phyloP scores from a whole-genome alignment of 306 rosid genomes.

The Cercis canadensis region DNA sequence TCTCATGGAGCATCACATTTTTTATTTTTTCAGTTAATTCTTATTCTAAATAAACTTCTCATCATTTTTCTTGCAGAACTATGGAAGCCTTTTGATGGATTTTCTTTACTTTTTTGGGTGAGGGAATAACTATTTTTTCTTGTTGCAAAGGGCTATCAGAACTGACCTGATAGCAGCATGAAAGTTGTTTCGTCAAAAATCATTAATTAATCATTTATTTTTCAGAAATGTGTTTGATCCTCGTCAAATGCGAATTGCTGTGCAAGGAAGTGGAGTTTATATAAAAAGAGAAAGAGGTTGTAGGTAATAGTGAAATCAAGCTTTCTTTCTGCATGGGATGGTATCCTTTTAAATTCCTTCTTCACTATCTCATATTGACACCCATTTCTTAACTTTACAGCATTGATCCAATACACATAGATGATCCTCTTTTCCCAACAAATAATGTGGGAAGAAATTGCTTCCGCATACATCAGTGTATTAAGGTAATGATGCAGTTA shows the following conservation, averaged over 20 bases:
- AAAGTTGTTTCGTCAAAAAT: slow-evolving; percentile 2
- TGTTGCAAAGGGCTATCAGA: slow-evolving; percentile 30
- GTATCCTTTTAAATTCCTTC: slow-evolving; percentile 25
- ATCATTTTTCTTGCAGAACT: slow-evolving; percentile 67
- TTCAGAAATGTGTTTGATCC: slow-evolving; percentile 94
- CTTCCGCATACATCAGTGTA: slow-evolving; percentile 95
- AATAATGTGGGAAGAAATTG: slow-evolving; percentile 98
- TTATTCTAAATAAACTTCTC: slow-evolving; percentile 20
- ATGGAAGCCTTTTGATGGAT: slow-evolving; percentile 90
- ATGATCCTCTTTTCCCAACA: slow-evolving; percentile 90
- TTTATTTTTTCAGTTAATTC: slow-evolving; percentile 2
- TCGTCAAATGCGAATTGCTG: slow-evolving; percentile 92
- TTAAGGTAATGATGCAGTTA: slow-evolving; percentile 66
- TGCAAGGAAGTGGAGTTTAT: slow-evolving; percentile 97
- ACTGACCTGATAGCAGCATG: slow-evolving; percentile 16
- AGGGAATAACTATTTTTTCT: slow-evolving; percentile 43
- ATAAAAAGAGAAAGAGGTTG: slow-evolving; percentile 95
- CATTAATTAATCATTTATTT: slow-evolving; percentile 26
- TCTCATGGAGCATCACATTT: slow-evolving; percentile 7
- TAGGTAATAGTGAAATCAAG: slow-evolving; percentile 61
- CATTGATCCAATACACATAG: slow-evolving; percentile 95
- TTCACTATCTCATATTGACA: slow-evolving; percentile 26
- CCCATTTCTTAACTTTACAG: slow-evolving; percentile 54
- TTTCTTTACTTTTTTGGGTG: slow-evolving; percentile 97
- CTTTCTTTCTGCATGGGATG: slow-evolving; percentile 18